Conservation (phyloP, 2,329 filamentous ascomycete genomes). For the Zymoseptoria tritici region DNA sequence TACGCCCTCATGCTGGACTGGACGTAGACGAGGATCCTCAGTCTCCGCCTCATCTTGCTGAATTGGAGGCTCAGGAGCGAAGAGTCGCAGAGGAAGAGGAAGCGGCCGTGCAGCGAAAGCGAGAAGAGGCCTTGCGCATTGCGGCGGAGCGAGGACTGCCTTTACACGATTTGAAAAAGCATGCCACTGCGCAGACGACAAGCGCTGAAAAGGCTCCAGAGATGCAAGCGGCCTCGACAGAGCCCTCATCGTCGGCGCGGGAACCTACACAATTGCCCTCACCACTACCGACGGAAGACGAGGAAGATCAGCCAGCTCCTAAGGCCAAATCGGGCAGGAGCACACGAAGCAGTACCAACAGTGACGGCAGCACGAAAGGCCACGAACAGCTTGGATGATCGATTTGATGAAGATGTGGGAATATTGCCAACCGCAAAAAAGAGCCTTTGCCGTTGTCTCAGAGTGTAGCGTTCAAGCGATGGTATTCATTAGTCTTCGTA, state of each 20-base stretch:
- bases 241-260: slow-evolving; percentile 1
- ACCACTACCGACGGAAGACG: slow-evolving; percentile 20
- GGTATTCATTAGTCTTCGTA: too few relatives aligned
- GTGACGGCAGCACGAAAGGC: too few relatives aligned
- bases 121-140: slow-evolving; percentile 48
- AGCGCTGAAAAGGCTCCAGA: slow-evolving; percentile 15
- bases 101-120: slow-evolving; percentile 44
- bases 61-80: slow-evolving; percentile 53
- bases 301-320: slow-evolving; percentile 9
- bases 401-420: too few relatives aligned
- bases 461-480: too few relatives aligned
- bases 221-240: slow-evolving; percentile 1
- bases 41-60: slow-evolving; percentile 42
- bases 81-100: slow-evolving; percentile 49
- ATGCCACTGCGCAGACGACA: slow-evolving; percentile 17
- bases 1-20: not conserved
- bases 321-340: too few relatives aligned
- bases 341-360: too few relatives aligned
- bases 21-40: slow-evolving; percentile 2
- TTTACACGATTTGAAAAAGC: slow-evolving; percentile 3
- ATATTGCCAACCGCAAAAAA: too few relatives aligned
- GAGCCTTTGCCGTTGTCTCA: too few relatives aligned
- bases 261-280: slow-evolving; percentile 21
- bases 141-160: slow-evolving; percentile 48
- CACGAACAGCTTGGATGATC: too few relatives aligned